Conservation (phyloP, 2,329 filamentous ascomycete genomes). For the Biscogniauxia mediterranea region DNA sequence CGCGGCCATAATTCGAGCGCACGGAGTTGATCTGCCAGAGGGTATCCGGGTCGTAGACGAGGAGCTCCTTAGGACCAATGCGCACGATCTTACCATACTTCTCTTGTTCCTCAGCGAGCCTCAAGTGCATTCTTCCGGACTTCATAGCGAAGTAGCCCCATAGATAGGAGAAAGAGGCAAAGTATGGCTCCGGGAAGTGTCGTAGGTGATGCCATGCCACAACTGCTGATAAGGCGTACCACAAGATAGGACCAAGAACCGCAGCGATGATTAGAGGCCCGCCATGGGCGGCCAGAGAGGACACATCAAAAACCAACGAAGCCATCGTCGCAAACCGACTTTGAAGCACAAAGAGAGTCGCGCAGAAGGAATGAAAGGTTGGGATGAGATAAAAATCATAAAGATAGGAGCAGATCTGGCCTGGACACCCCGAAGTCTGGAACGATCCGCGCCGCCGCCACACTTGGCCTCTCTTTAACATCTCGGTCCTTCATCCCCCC, state of each 20-base stretch:
- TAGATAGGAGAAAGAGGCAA: conserved; percentile 28
- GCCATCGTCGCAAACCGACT: neutral
- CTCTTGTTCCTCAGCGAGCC: conserved; percentile 19
- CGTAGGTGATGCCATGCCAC: conserved; percentile 27
- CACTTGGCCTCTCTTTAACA: neutral
- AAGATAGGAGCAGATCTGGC: neutral
- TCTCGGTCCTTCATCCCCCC: neutral
- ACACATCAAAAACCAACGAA: neutral
- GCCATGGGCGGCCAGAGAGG: neutral
- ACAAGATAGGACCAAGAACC: conserved; percentile 10
- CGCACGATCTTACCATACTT: conserved; percentile 29
- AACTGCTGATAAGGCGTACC: conserved; percentile 15
- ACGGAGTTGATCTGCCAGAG: conserved; percentile 29
- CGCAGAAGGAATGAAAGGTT: neutral
- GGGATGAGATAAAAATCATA: neutral
- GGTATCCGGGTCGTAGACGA: conserved; percentile 26
- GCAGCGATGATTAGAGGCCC: neutral
- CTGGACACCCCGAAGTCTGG: neutral
- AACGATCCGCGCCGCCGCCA: neutral
- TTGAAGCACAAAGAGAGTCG: neutral
- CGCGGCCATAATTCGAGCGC: conserved; percentile 26
- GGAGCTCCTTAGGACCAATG: conserved; percentile 30
- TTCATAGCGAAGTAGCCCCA: conserved; percentile 24
- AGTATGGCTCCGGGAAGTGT: conserved; percentile 26
- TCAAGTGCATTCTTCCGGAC: conserved; percentile 19